phyloP scores from a whole-genome alignment of 192 early-diverging fungal species.

The Coemansia sp. region DNA sequence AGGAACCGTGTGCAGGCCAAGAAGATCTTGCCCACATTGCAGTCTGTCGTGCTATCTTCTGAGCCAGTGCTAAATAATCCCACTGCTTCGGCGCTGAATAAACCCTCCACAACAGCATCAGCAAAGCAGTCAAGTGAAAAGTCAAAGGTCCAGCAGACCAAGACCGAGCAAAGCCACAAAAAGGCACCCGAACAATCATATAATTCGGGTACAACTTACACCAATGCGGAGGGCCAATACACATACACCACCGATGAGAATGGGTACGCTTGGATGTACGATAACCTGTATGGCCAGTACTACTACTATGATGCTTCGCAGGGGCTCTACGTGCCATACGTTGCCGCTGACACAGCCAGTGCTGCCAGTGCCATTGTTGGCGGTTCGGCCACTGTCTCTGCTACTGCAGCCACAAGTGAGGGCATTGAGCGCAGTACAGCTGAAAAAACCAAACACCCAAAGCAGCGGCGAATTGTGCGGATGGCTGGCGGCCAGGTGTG shows the following conservation, averaged over 20 bases:
- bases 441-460: conserved; percentile 44
- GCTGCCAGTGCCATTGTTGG: background rate
- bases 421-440: too few relatives aligned
- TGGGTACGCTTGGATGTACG: conserved; percentile 46
- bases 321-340: conserved; percentile 29
- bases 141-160: too few relatives aligned
- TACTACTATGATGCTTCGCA: conserved; percentile 48
- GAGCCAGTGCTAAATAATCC: conserved; percentile 27
- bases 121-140: background rate
- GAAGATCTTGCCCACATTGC: conserved; percentile 11
- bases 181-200: too few relatives aligned
- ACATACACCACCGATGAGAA: conserved; percentile 47
- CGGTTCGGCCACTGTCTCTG: background rate
- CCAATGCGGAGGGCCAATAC: conserved; percentile 25
- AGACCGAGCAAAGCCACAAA: too few relatives aligned
- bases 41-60: conserved; percentile 18
- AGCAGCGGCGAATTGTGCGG: conserved; percentile 69
- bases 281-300: conserved; percentile 39
- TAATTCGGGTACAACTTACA: background rate
- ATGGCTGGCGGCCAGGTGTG: conserved; percentile 90
- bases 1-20: conserved; percentile 31
- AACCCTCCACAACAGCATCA: background rate
- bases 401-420: background rate
- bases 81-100: background rate
- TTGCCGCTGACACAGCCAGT: background rate